Percentiles rank a stretch among this genome's conserved stretches.
These are phyloP conservation scores for Pyrrhoderma lamaoense DNA, from an alignment of 1,284 basidiomycete species.

Conservation along the genomic window DNA sequence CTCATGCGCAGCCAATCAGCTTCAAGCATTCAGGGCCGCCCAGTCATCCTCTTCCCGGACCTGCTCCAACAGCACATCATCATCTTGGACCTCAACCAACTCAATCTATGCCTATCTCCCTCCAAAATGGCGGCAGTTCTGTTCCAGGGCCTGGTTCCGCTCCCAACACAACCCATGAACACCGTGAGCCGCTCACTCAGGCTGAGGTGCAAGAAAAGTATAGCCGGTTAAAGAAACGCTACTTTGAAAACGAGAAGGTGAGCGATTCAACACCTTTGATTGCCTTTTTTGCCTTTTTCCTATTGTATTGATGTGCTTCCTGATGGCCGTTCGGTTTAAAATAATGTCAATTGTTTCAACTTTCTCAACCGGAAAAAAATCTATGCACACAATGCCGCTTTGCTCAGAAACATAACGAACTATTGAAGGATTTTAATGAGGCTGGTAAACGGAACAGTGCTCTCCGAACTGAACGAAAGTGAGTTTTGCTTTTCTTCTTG, in stretches of 20 bases:
- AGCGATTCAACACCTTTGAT: conserved; percentile 21
- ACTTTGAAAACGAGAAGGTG: conserved; percentile 62
- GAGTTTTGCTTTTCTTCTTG: not conserved
- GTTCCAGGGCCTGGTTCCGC: conserved; percentile 12
- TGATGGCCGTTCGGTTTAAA: not conserved
- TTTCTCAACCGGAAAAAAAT: conserved; percentile 54
- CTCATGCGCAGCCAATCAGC: no score
- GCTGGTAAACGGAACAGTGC: not conserved
- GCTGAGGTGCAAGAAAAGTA: conserved; percentile 51
- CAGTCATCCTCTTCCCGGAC: no score
- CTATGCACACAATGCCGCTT: conserved; percentile 26
- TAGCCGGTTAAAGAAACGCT: conserved; percentile 52
- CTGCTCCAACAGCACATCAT: no score
- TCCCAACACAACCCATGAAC: conserved; percentile 27
- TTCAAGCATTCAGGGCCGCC: no score
- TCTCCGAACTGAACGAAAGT: not conserved
- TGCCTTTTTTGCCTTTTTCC: conserved; percentile 17
- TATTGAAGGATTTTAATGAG: not conserved
- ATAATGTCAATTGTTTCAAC: conserved; percentile 52
- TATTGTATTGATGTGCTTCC: not conserved
- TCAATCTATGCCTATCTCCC: conserved; percentile 40
- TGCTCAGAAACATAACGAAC: not conserved
- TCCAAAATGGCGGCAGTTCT: conserved; percentile 19
- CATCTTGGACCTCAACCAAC: no score
- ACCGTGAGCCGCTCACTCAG: conserved; percentile 17